phyloP scores from a whole-genome alignment of 768 basidiomycete genomes.

The Lanmaoa rubissima region DNA sequence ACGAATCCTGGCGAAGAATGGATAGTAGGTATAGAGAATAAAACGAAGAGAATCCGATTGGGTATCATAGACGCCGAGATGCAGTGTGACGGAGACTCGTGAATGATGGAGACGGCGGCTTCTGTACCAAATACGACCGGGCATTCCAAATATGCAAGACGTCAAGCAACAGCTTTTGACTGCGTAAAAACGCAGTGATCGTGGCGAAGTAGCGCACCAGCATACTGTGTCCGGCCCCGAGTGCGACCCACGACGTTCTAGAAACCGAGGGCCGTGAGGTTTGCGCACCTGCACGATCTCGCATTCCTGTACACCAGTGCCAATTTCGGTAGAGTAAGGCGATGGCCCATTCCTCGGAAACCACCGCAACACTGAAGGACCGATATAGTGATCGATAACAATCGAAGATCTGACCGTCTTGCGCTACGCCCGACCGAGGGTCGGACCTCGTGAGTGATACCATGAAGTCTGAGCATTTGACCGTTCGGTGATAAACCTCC shows the following conservation, averaged over 20 bases:
- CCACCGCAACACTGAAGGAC: slow-evolving; percentile 33
- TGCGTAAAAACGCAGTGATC: slow-evolving; percentile 3
- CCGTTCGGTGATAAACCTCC: slow-evolving; percentile 18
- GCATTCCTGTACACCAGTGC: slow-evolving; percentile 45
- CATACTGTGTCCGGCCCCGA: slow-evolving; percentile 27
- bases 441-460: slow-evolving; percentile 55
- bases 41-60: slow-evolving; percentile 15
- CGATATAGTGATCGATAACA: slow-evolving; percentile 48
- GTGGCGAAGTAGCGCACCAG: slow-evolving; percentile 30
- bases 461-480: slow-evolving; percentile 44
- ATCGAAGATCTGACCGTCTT: slow-evolving; percentile 38
- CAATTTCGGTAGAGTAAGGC: slow-evolving; percentile 35
- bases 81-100: slow-evolving; percentile 34
- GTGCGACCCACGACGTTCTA: slow-evolving; percentile 41
- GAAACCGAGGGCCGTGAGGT: slow-evolving; percentile 37
- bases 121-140: slow-evolving; percentile 15
- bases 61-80: slow-evolving; percentile 33
- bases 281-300: slow-evolving; percentile 38
- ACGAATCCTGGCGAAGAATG: slow-evolving; percentile 21
- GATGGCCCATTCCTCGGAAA: slow-evolving; percentile 30
- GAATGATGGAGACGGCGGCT: slow-evolving; percentile 37
- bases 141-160: slow-evolving; percentile 4
- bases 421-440: slow-evolving; percentile 46
- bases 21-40: slow-evolving; percentile 19
- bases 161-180: slow-evolving; percentile 10